These are phyloP conservation scores for Stachybotrys chlorohalonatus DNA, from an alignment of 2,329 filamentous ascomycete species.

Conservation along the genomic window DNA sequence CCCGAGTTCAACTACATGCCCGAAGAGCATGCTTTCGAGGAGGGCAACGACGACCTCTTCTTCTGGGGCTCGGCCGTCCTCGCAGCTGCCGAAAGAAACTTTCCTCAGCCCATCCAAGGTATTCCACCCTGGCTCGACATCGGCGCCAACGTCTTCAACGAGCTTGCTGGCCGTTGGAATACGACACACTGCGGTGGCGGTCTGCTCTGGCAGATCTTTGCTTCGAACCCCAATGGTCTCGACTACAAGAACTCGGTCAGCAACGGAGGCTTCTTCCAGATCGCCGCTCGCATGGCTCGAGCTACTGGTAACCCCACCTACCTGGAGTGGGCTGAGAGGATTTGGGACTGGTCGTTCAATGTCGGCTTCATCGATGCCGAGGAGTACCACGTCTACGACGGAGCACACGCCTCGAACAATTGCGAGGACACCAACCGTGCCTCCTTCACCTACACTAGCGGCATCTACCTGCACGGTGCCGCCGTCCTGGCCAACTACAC, in stretches of 20 bases:
- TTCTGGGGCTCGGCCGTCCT: constrained; percentile 65
- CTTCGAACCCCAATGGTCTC: constrained; percentile 63
- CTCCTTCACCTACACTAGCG: constrained; percentile 58
- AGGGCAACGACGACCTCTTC: constrained; percentile 67
- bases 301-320: constrained; percentile 61
- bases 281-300: constrained; percentile 65
- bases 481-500: constrained; percentile 56
- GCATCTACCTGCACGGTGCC: constrained; percentile 56
- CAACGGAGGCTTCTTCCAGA: constrained; percentile 76
- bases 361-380: constrained; percentile 47
- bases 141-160: constrained; percentile 63
- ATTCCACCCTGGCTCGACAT: constrained; percentile 59
- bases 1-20: constrained; percentile 52
- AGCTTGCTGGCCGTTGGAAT: constrained; percentile 63
- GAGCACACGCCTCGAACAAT: constrained; percentile 43
- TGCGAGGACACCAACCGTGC: constrained; percentile 44
- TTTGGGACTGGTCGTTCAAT: constrained; percentile 55
- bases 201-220: constrained; percentile 73
- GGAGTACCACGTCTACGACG: constrained; percentile 50
- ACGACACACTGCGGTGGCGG: constrained; percentile 58
- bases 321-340: constrained; percentile 54
- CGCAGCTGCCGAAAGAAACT: constrained; percentile 59
- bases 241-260: constrained; percentile 76
- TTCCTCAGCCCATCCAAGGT: constrained; percentile 47
- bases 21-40: constrained; percentile 42